Evolutionary conservation across 768 basidiomycete genomes (phyloP).

Genomic region (Mycena haematopus): DNA sequence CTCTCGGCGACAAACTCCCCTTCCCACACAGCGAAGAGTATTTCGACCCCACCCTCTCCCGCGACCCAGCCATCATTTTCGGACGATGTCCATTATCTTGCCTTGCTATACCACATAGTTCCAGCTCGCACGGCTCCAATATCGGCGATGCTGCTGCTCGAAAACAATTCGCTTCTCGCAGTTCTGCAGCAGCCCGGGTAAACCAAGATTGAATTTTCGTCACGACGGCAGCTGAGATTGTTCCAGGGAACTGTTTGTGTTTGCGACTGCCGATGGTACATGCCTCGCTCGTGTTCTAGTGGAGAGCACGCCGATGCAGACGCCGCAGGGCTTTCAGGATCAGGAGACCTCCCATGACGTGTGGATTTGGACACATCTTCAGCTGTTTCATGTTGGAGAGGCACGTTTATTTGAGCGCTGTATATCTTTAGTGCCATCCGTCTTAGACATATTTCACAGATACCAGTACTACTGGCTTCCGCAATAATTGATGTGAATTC

Average conservation of each 20-base stretch:
- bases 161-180: slow-evolving; percentile 50
- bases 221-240: background rate
- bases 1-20: slow-evolving; percentile 56
- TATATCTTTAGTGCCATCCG: background rate
- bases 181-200: slow-evolving; percentile 74
- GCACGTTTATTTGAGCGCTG: slow-evolving; percentile 35
- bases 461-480: slow-evolving; percentile 50
- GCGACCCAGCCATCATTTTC: slow-evolving; percentile 34
- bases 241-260: slow-evolving; percentile 58
- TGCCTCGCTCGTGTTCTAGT: slow-evolving; percentile 40
- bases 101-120: slow-evolving; percentile 51
- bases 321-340: slow-evolving; percentile 43
- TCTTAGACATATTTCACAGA: slow-evolving; percentile 37
- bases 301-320: slow-evolving; percentile 35
- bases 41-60: slow-evolving; percentile 49
- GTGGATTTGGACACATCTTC: slow-evolving; percentile 53
- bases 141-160: slow-evolving; percentile 52
- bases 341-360: slow-evolving; percentile 40
- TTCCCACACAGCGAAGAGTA: slow-evolving; percentile 44
- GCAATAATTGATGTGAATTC: slow-evolving; percentile 50
- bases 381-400: slow-evolving; percentile 46
- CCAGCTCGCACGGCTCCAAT: slow-evolving; percentile 53
- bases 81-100: slow-evolving; percentile 37
- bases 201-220: slow-evolving; percentile 24
- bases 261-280: slow-evolving; percentile 58